These are phyloP conservation scores for Mycena sp. DNA, from an alignment of 1,284 basidiomycete genomes.

Conservation along the genomic window DNA sequence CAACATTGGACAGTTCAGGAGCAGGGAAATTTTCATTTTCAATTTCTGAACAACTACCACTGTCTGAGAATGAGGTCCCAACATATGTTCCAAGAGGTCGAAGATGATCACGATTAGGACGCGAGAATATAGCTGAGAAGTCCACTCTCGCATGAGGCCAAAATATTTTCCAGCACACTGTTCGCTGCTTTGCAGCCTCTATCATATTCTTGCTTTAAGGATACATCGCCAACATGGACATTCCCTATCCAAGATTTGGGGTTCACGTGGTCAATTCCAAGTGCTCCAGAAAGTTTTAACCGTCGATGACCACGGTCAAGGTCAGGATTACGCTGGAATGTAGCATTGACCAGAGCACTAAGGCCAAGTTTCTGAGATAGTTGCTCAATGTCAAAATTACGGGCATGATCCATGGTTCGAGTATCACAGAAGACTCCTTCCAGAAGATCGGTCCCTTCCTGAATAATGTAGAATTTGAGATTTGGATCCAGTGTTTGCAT, in stretches of 20 bases:
- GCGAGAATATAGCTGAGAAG: slow-evolving; percentile 23
- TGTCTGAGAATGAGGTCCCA: slow-evolving; percentile 11
- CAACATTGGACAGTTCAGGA: not conserved
- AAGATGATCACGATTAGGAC: slow-evolving; percentile 29
- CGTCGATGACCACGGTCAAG: no score
- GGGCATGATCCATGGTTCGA: slow-evolving; percentile 44
- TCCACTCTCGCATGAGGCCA: slow-evolving; percentile 16
- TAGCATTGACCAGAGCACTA: slow-evolving; percentile 33
- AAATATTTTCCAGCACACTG: slow-evolving; percentile 32
- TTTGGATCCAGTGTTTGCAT: slow-evolving; percentile 30
- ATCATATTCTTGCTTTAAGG: no score
- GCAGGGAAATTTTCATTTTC: not conserved
- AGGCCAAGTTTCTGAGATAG: slow-evolving; percentile 40
- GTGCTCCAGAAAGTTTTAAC: slow-evolving; percentile 26
- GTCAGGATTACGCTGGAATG: slow-evolving; percentile 38
- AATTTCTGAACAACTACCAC: slow-evolving; percentile 18
- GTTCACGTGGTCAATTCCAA: slow-evolving; percentile 42
- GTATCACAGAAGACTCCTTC: slow-evolving; percentile 39
- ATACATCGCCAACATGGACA: slow-evolving; percentile 34
- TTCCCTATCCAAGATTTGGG: slow-evolving; percentile 40
- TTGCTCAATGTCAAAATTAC: slow-evolving; percentile 44
- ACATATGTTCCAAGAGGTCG: slow-evolving; percentile 30
- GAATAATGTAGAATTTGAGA: slow-evolving; percentile 33
- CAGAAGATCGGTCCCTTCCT: slow-evolving; percentile 43
- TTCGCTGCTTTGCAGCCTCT: no score